Base-by-base conservation (phyloP, 2,329 filamentous ascomycete species). In the Orbilia quercus region DNA sequence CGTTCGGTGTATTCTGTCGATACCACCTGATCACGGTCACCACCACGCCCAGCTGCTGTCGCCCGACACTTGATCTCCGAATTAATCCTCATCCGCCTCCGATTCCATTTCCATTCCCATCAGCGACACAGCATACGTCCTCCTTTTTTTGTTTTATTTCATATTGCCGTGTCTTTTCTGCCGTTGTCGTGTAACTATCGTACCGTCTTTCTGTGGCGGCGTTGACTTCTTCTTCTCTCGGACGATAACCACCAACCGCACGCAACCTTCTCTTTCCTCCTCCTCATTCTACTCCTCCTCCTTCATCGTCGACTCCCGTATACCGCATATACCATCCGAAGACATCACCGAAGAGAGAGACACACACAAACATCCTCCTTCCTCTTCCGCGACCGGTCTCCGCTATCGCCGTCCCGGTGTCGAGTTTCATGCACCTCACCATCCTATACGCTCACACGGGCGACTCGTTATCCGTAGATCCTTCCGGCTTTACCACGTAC, bases 381-480 rank as follows among this genome's bases (percentile, higher is more conserved):
- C 28, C 23, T 34, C 28, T 18, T 34, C 28, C 5, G 25, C 48
- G 14, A n/a, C 47, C 22, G 28, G 28, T 20, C 25, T 14, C 18
- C 28, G 4, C 28, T 23, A n/a, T 36, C 25, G 16, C 55, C 55
- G 40, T 38, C 23, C 11, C 22, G 38, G 11, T 7, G 22, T 54
- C 66, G 66, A 53, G 58, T 71, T n/a, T 71, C 66, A 77, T 77
- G 76, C 75, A 75, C 65, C 75, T 77, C 64, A 55, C 70, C 59
- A 76, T 78, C 34, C 70, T 77, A 34, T 75, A 70, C 67, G 77
- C 77, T 69, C 77, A 78, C 40, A 75, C 75, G 50, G 77, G 77
- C 64, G 77, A 75, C 63, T 74, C 62, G 64, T 73, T 77, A 51
- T 74, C 75, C 66, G 76, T 76, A 65, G 76, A 78, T 66, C 63